A percentile compares a stretch with the other conserved stretches of the same genome.
These are phyloP conservation scores for Xylariaceae sp. DNA, from an alignment of 2,329 filamentous ascomycete species.

Conservation along the genomic window DNA sequence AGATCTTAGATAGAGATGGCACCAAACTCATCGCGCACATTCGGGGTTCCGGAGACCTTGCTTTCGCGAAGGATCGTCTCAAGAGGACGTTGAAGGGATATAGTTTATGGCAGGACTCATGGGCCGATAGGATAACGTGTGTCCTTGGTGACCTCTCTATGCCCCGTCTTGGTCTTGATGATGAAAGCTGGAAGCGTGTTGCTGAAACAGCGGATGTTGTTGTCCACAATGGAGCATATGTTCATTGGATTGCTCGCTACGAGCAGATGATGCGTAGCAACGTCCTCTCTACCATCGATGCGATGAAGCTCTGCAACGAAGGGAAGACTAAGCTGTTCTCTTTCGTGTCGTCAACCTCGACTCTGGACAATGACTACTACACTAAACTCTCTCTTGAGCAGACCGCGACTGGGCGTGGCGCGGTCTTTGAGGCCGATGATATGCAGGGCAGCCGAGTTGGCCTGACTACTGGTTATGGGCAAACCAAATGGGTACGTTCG, in stretches of 20 bases:
- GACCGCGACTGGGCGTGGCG: constrained; percentile 53
- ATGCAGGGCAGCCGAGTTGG: constrained; percentile 69
- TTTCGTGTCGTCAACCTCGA: constrained; percentile 81
- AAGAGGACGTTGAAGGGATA: constrained; percentile 66
- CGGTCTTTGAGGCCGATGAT: constrained; percentile 70
- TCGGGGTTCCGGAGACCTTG: constrained; percentile 55
- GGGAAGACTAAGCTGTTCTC: constrained; percentile 74
- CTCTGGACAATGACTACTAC: constrained; percentile 79
- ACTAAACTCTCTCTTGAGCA: constrained; percentile 63
- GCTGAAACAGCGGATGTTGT: constrained; percentile 63
- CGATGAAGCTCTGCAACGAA: constrained; percentile 66
- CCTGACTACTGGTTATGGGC: constrained; percentile 82
- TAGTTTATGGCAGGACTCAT: constrained; percentile 68
- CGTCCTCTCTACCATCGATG: constrained; percentile 73
- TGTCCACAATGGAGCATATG: constrained; percentile 75
- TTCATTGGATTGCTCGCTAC: constrained; percentile 80
- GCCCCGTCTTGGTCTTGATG: constrained; percentile 66
- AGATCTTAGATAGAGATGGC: constrained; percentile 54
- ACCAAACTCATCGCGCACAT: constrained; percentile 69
- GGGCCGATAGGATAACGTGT: constrained; percentile 58
- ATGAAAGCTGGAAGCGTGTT: constrained; percentile 59
- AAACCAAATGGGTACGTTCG: constrained; percentile 66
- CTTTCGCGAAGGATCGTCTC: constrained; percentile 59
- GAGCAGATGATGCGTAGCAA: constrained; percentile 66
- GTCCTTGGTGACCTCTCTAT: constrained; percentile 71